A percentile compares a stretch with the other conserved stretches of the same genome.
Evolutionary conservation across 2,329 filamentous ascomycete genomes (phyloP).

Genomic region (Myriosclerotinia duriaeana): DNA sequence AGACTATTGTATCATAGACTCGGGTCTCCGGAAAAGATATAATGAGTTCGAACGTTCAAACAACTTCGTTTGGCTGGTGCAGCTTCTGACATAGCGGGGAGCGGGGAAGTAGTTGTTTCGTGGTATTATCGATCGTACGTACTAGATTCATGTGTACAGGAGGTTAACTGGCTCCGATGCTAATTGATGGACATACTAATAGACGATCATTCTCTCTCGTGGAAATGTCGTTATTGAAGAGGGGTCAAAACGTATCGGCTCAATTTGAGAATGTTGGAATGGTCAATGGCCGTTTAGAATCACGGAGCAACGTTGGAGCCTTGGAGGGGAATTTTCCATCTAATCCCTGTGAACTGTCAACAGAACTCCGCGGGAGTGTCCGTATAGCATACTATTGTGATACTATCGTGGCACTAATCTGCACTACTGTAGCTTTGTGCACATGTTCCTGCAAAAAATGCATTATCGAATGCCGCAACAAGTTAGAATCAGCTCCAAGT

Average conservation of each 20-base stretch:
- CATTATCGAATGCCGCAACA: neutral
- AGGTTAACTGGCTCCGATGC: no score
- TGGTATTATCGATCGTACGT: neutral
- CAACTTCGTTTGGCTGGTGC: no score
- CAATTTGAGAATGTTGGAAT: neutral
- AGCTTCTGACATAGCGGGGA: neutral
- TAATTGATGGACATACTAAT: neutral
- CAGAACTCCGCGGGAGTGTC: neutral
- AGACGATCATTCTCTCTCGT: neutral
- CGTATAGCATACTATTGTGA: neutral
- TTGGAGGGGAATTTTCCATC: constrained; percentile 2
- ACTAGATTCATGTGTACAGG: neutral
- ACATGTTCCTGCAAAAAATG: constrained; percentile 18
- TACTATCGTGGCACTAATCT: neutral
- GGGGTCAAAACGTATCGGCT: neutral
- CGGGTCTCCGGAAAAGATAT: neutral
- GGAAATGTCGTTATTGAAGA: neutral
- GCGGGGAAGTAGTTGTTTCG: neutral
- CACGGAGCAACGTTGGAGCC: neutral
- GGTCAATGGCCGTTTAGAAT: neutral
- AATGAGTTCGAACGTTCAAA: neutral
- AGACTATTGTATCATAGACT: no score
- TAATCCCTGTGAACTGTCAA: neutral
- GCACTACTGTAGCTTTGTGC: constrained; percentile 8
- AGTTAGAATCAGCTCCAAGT: neutral